phyloP scores from a whole-genome alignment of 2,329 filamentous ascomycete genomes.

The Penicillium expansum region DNA sequence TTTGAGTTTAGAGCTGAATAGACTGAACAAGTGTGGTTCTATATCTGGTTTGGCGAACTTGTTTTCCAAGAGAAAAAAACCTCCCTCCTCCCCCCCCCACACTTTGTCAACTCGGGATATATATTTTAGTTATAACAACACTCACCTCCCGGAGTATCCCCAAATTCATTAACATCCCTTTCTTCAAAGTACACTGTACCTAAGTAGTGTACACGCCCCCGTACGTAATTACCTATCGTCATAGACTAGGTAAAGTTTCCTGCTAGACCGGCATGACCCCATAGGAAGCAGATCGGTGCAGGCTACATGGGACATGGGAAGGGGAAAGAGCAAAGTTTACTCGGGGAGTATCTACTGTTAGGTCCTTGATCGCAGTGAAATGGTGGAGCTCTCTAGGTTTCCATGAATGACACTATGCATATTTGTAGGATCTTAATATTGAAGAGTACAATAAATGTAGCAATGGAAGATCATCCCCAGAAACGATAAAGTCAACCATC shows the following conservation, averaged over 20 bases:
- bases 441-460: not conserved
- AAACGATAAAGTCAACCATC: slow-evolving; percentile 8
- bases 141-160: not conserved
- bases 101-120: too few species aligned
- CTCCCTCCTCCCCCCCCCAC: too few species aligned
- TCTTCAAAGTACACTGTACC: not conserved
- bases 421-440: slow-evolving; percentile 1
- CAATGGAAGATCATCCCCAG: not conserved
- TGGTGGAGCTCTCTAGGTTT: too few species aligned
- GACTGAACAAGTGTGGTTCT: too few species aligned
- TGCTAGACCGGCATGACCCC: not conserved
- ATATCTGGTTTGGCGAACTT: too few species aligned
- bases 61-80: too few species aligned
- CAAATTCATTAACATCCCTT: too few species aligned
- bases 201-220: not conserved
- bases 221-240: not conserved
- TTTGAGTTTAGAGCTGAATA: too few species aligned
- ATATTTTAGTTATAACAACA: too few species aligned
- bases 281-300: slow-evolving; percentile 13
- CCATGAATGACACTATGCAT: not conserved
- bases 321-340: slow-evolving; percentile 18
- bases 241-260: not conserved
- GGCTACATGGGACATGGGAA: slow-evolving; percentile 4
- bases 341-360: slow-evolving; percentile 21
- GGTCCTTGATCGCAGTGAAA: not conserved